These are phyloP conservation scores for Nephelium lappaceum DNA, from an alignment of 345 rosid genomes.

Conservation along the genomic window DNA sequence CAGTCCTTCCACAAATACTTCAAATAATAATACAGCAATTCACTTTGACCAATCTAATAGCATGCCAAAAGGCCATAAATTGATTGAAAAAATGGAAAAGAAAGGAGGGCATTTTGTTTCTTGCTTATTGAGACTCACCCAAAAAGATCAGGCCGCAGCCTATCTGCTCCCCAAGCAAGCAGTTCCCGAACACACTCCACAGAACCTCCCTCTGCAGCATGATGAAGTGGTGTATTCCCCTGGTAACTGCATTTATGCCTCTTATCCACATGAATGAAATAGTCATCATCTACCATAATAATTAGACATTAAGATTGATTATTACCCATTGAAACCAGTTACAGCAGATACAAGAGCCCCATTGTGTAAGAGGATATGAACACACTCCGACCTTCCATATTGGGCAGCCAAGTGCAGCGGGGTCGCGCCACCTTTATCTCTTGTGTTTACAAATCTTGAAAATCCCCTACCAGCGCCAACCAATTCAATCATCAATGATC, in stretches of 20 bases:
- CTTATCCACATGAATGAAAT: neutral
- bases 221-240: constrained; percentile 49
- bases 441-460: constrained; percentile 53
- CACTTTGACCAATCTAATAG: neutral
- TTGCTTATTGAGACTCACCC: constrained; percentile 34
- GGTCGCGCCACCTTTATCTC: constrained; percentile 55
- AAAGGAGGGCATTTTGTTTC: neutral
- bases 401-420: constrained; percentile 61
- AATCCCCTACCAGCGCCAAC: constrained; percentile 44
- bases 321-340: constrained; percentile 57
- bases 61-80: neutral
- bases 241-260: constrained; percentile 27
- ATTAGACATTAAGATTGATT: neutral
- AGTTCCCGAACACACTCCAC: constrained; percentile 50
- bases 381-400: constrained; percentile 50
- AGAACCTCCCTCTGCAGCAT: constrained; percentile 49
- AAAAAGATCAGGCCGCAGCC: constrained; percentile 48
- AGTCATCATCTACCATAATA: neutral
- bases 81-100: neutral
- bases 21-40: neutral
- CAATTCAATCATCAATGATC: constrained; percentile 5
- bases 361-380: constrained; percentile 50
- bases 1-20: neutral
- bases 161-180: constrained; percentile 67
- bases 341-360: constrained; percentile 62